A percentile compares a stretch with the other conserved stretches of the same genome.
These are phyloP conservation scores for Verticillium klebahnii DNA, from an alignment of 2,329 filamentous ascomycete species.

Conservation along the genomic window DNA sequence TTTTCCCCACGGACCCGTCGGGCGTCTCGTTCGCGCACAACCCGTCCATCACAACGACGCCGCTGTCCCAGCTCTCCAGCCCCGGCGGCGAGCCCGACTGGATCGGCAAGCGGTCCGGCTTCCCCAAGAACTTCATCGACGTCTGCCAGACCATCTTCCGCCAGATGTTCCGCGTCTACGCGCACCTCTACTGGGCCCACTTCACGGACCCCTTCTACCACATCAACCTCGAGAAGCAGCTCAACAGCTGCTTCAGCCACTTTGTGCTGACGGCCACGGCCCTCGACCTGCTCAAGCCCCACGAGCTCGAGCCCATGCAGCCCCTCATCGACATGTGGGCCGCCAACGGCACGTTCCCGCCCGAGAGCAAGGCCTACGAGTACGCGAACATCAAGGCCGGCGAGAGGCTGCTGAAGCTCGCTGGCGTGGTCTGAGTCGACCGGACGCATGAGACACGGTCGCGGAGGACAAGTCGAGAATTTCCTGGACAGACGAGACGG, in stretches of 20 bases:
- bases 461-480: background rate
- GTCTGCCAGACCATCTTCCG: constrained; percentile 93
- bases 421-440: constrained; percentile 18
- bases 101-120: constrained; percentile 89
- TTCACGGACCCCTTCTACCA: constrained; percentile 82
- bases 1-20: constrained; percentile 84
- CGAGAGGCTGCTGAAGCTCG: constrained; percentile 51
- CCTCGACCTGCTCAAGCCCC: constrained; percentile 77
- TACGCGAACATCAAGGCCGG: constrained; percentile 59
- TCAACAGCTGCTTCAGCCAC: constrained; percentile 85
- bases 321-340: constrained; percentile 90
- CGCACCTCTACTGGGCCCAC: constrained; percentile 96
- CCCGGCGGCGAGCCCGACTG: constrained; percentile 62
- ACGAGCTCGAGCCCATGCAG: constrained; percentile 94
- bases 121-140: constrained; percentile 82
- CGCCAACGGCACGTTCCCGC: constrained; percentile 80
- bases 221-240: constrained; percentile 72
- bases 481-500: background rate
- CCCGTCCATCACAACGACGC: constrained; percentile 51
- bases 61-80: constrained; percentile 59
- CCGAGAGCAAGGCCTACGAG: constrained; percentile 64
- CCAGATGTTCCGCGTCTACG: constrained; percentile 98
- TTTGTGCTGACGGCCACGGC: constrained; percentile 78
- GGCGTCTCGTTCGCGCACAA: constrained; percentile 63
- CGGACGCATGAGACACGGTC: background rate